Evolutionary conservation across 73 alveolate genomes (phyloP).

Genomic region (Diophrys appendiculata): DNA sequence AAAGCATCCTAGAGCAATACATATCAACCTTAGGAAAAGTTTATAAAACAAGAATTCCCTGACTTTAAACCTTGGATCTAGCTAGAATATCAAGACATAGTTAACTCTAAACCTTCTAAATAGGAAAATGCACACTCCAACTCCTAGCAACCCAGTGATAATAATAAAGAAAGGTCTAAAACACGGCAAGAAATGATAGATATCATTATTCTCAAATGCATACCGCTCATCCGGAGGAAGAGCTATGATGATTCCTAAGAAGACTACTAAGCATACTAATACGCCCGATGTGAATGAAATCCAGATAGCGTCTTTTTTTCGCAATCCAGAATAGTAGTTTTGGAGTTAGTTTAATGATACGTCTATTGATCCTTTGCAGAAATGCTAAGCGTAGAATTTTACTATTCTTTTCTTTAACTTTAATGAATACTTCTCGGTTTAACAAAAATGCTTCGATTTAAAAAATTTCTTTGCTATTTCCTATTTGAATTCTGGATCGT

Average conservation of each 20-base stretch:
- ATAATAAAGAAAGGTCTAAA: not conserved
- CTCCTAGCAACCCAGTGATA: not conserved
- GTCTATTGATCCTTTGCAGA: not conserved
- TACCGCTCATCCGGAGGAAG: not conserved
- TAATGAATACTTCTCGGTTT: not conserved
- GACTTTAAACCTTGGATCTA: not conserved
- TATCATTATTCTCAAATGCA: not conserved
- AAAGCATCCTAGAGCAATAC: conserved; percentile 28
- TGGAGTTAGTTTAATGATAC: not conserved
- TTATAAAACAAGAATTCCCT: not conserved
- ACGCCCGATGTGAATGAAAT: too few species aligned
- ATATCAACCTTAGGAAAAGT: conserved; percentile 7
- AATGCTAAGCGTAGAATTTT: not conserved
- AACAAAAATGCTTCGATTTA: too few species aligned
- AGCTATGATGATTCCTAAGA: not conserved
- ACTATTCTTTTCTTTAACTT: not conserved
- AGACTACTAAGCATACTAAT: too few species aligned
- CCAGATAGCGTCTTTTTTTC: too few species aligned
- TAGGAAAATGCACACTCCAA: not conserved
- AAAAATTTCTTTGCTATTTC: too few species aligned
- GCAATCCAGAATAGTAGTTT: too few species aligned
- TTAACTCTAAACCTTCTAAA: not conserved
- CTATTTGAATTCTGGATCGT: too few species aligned
- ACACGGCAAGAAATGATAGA: not conserved
- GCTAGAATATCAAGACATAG: not conserved